Evolutionary conservation across 192 early-diverging fungal species (phyloP), one percentile per base, ranked within the genome.

Genomic region (Mortierella alpina): DNA sequence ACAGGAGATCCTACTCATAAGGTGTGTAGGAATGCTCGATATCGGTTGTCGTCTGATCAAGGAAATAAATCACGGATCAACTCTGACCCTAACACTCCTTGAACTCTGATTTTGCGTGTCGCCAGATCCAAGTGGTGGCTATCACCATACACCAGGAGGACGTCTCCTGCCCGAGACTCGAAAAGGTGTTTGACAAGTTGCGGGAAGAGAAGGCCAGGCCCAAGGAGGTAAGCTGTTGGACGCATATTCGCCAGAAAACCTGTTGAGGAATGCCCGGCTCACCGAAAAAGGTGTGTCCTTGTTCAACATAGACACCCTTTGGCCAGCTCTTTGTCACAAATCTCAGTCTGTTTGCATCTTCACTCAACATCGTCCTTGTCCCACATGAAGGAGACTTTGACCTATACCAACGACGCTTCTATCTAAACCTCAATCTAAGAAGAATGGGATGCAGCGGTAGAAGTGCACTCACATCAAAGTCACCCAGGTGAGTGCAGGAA

Each of bases 391-490:
- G 87, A 12, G 85, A 88, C 44, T 88, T 84, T 69, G 85, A 88
- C 50, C 17, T 62, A 9, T 85, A 78, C 61, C 70, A 84, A 42
- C 75, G 67, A 15, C 82, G 83, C 20, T 84, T 86, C 17, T 86
- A 81, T 69, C 71, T 86, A 13, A 88, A 88, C 48, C 83, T 88
- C 59, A 86, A 88, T 39, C 71, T 88, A 42, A 59, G 85, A 59
- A 64, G 85, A 51, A 83, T 82, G 51, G 84, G 84, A 63, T 88
- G 87, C 65, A 84, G 82, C 18, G 87, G 87, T 12, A 71, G 87
- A 15, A 88, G 84, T 49, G 84, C 87, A 15, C 83, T 88, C 41
- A 88, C 84, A 31, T 81, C 84, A 31, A 83, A 75, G 13, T 60
- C 74, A 40, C 85, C 87, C 63, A 88, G 75, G 86, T 85, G 61